Evolutionary conservation across 768 basidiomycete genomes (phyloP), one percentile per base, ranked within the genome.

Genomic region (Lentinula sp.): DNA sequence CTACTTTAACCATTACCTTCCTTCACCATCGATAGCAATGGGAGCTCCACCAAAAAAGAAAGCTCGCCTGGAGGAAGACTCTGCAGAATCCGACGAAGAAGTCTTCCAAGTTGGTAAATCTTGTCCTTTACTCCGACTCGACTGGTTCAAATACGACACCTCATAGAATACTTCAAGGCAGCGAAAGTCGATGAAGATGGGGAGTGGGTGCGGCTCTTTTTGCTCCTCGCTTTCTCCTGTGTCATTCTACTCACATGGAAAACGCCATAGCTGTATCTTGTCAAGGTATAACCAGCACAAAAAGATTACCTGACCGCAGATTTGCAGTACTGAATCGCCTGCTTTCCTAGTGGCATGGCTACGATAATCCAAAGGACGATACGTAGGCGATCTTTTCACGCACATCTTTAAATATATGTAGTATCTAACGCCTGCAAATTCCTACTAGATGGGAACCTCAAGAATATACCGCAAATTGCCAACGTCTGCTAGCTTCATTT

Each of bases 371-470:
- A 0, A 78, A 78, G 36, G 75, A 78, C 1, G 80, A 89, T 63
- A 88, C 78, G 89, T 64, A 33, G 37, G 37, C 28, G 28, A 28
- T 28, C 28, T 3, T 28, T 28, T 28, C 28, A 3, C 4, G 28
- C 28, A 3, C 28, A 39, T 39, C 3, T 39, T 39, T 6, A 74
- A 43, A 59, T 10, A 32, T 37, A 58, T 13, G 12, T 28, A 28
- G 12, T 28, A 28, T 28, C 28, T 28, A 2, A 45, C 23, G 23
- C 35, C 61, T 51, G 59, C 33, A 15, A 39, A 18, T 63, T 46
- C 32, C 18, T 64, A 18, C 62, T 28, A 90, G 89, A 65, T 90
- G 88, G 88, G 89, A 90, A 61, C 89, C 89, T 10, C 72, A 77
- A 55, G 72, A 71, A 6, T 88, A 91, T 67, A 76, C 91, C 13